phyloP scores from a whole-genome alignment of 23 red algal species.

The Cyanidiococcus yangmingshanensis region DNA sequence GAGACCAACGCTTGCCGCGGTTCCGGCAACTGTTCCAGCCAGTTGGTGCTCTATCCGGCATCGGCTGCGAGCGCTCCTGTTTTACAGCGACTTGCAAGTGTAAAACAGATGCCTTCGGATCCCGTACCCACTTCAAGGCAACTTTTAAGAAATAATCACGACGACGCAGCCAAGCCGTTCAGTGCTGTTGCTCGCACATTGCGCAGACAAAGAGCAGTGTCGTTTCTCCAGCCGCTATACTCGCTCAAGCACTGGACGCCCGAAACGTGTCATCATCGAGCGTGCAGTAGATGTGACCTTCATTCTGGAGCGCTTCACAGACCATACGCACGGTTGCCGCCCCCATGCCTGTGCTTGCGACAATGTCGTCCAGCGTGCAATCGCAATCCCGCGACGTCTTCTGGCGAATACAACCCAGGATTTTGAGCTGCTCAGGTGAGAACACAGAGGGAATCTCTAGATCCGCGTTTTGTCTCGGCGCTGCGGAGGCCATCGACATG shows the following conservation, averaged over 20 bases:
- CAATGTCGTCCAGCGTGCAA: background rate
- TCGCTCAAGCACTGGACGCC: background rate
- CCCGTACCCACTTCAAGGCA: too few species aligned
- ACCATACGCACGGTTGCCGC: background rate
- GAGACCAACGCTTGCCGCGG: too few species aligned
- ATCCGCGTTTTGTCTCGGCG: background rate
- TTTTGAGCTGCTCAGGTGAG: background rate
- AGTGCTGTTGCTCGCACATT: too few species aligned
- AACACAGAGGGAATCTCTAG: background rate
- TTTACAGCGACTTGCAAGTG: too few species aligned
- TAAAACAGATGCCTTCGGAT: too few species aligned
- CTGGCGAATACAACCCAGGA: background rate
- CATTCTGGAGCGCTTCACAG: background rate
- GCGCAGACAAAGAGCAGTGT: too few species aligned
- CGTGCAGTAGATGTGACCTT: slow-evolving; percentile 17
- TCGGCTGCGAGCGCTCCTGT: too few species aligned
- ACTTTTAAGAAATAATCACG: too few species aligned
- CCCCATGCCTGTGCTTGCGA: background rate
- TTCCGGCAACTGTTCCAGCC: too few species aligned
- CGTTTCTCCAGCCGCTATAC: too few species aligned
- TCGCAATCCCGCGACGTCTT: background rate
- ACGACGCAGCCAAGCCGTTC: too few species aligned
- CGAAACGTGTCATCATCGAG: slow-evolving; percentile 19
- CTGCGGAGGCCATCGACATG: background rate
- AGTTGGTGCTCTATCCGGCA: too few species aligned